Base-by-base conservation (phyloP, 495 filamentous ascomycete species). In the Xylaria acuta region DNA sequence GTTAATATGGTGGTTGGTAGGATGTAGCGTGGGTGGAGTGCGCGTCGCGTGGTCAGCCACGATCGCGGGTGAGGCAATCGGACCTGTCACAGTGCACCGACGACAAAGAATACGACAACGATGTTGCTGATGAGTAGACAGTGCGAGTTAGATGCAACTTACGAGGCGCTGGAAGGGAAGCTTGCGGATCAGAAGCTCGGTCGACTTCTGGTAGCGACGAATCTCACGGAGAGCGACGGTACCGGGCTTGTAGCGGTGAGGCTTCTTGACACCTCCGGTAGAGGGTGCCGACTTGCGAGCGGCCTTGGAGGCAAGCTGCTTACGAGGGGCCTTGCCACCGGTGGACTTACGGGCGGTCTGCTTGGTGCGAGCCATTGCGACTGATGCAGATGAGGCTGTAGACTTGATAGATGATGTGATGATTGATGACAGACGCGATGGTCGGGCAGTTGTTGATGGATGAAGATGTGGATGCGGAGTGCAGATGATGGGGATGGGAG, bases 151-250 rank as follows among this genome's bases (percentile, higher is more conserved):
- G 20, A 56, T 34, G 30, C 27, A 34, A 82, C 84, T 81, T 84
- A 86, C 96, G 81, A 99, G 90, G 88, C 96, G 97, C 91, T 99
- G 96, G 93, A 99, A 99, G 82, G 96, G 96, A 79, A 99, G 94
- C 94, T 99, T 99, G 91, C 96, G 96, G 91, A 99, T 99, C 79
- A 99, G 86, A 73, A 99, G 95, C 93, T 99, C 96, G 80, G 96
- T 99, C 78, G 94, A 97, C 91, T 99, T 99, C 91, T 99, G 96
- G 92, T 99, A 99, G 82, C 96, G 96, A 95, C 96, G 97, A 84
- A 99, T 99, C 89, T 99, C 96, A 95, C 96, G 96, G 79, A 99
- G 96, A 95, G 96, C 96, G 92, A 99, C 96, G 88, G 96, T 99
- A 95, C 95, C 95, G 83, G 96, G 96, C 95, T 98, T 99, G 85